Conservation (phyloP, 2,329 filamentous ascomycete genomes). For the Xylariaceae sp. region DNA sequence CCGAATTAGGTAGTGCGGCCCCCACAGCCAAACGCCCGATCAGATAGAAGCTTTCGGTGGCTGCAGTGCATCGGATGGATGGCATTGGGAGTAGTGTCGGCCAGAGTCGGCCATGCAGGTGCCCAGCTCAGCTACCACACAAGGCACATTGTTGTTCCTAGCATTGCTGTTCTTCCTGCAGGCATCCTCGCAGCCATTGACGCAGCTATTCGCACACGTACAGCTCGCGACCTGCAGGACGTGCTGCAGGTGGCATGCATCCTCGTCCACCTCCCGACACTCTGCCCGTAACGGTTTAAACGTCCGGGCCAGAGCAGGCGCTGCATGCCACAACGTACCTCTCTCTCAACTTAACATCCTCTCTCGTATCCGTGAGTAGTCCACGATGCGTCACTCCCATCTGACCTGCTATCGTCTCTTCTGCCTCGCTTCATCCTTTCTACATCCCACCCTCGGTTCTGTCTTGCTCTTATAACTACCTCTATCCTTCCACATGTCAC, state of each 20-base stretch:
- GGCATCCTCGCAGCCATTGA: conserved; percentile 10
- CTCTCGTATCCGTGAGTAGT: neutral
- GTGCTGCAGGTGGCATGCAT: conserved; percentile 1
- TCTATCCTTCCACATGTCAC: conserved; percentile 21
- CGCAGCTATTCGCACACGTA: no score
- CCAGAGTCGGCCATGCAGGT: no score
- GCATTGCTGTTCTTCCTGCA: conserved; percentile 12
- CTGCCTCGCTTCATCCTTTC: neutral
- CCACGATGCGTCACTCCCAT: conserved; percentile 25
- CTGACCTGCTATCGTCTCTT: conserved; percentile 3
- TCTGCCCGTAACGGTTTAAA: conserved; percentile 1
- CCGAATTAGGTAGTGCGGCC: conserved; percentile 2
- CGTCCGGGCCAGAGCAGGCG: no score
- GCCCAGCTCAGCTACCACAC: no score
- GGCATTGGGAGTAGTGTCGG: no score
- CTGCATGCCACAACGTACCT: no score
- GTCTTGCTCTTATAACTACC: conserved; percentile 1
- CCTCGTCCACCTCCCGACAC: neutral
- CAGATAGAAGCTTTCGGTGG: conserved; percentile 13
- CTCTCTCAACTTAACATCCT: no score
- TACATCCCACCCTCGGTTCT: neutral
- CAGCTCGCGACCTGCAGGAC: conserved; percentile 6
- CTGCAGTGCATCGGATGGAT: no score
- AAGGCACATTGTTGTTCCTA: no score
- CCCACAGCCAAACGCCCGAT: conserved; percentile 12